phyloP scores from a whole-genome alignment of 2,329 filamentous ascomycete species.

The Trichoderma endophyticum region DNA sequence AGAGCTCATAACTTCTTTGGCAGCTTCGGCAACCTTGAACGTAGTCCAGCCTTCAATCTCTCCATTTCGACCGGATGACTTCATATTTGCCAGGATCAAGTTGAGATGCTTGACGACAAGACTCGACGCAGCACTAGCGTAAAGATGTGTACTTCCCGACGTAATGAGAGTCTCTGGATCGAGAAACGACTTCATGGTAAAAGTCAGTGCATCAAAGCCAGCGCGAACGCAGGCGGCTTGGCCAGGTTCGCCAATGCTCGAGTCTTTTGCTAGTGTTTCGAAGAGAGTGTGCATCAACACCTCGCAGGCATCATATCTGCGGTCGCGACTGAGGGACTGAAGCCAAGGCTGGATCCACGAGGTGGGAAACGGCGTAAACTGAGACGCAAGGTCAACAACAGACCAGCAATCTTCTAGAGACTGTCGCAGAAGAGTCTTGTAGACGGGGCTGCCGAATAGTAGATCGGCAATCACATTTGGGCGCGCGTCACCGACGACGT shows the following conservation, averaged over 20 bases:
- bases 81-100: constrained; percentile 49
- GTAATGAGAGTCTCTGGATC: constrained; percentile 43
- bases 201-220: constrained; percentile 58
- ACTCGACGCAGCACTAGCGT: constrained; percentile 63
- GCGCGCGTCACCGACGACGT: constrained; percentile 76
- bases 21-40: constrained; percentile 43
- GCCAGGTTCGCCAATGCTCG: constrained; percentile 53
- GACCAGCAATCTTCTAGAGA: constrained; percentile 49
- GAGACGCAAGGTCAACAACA: constrained; percentile 37
- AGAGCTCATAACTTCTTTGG: constrained; percentile 49
- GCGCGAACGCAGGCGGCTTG: constrained; percentile 61
- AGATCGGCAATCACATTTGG: constrained; percentile 80
- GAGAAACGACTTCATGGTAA: constrained; percentile 56
- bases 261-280: constrained; percentile 56
- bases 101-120: constrained; percentile 60
- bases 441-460: constrained; percentile 69
- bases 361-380: constrained; percentile 61
- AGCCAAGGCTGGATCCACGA: constrained; percentile 79
- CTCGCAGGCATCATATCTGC: constrained; percentile 75
- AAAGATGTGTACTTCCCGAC: constrained; percentile 55
- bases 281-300: constrained; percentile 75
- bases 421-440: constrained; percentile 59
- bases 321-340: constrained; percentile 69
- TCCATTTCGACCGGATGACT: constrained; percentile 22
- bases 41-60: constrained; percentile 37